Evolutionary conservation across 2,329 filamentous ascomycete species (phyloP).

Genomic region (Knoxdaviesia proteae): DNA sequence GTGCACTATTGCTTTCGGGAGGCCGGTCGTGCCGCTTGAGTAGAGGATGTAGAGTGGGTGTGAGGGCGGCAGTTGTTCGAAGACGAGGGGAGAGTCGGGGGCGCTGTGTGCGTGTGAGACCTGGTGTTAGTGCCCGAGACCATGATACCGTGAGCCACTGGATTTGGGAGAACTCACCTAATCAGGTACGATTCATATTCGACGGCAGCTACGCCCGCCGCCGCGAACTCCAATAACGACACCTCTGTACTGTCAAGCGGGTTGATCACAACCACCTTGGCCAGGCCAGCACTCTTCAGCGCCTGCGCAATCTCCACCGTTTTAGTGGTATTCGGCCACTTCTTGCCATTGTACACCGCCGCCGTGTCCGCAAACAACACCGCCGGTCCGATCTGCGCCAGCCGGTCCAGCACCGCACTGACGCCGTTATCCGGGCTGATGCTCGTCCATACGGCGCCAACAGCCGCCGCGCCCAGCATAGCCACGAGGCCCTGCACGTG

Average conservation of each 20-base stretch:
- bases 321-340: conserved; percentile 63
- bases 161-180: too few relatives aligned
- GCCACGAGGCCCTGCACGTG: conserved; percentile 72
- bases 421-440: conserved; percentile 87
- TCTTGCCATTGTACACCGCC: conserved; percentile 76
- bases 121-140: not conserved
- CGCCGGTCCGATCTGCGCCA: conserved; percentile 67
- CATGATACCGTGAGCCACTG: too few relatives aligned
- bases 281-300: conserved; percentile 37
- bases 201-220: conserved; percentile 18
- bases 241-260: conserved; percentile 11
- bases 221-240: conserved; percentile 9
- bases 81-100: conserved; percentile 29
- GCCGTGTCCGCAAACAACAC: conserved; percentile 77
- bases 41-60: conserved; percentile 90
- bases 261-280: conserved; percentile 54
- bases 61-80: conserved; percentile 61
- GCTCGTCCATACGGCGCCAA: conserved; percentile 83
- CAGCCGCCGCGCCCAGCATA: conserved; percentile 61
- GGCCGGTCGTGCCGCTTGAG: conserved; percentile 70
- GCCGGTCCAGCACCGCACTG: conserved; percentile 69
- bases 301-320: conserved; percentile 52
- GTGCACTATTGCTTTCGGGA: conserved; percentile 88
- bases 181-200: conserved; percentile 22
- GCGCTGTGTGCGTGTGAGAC: conserved; percentile 8